A percentile compares a stretch with the other conserved stretches of the same genome.
Evolutionary conservation across 169 alveolate species (phyloP).

Genomic region (Cryptosporidium felis): DNA sequence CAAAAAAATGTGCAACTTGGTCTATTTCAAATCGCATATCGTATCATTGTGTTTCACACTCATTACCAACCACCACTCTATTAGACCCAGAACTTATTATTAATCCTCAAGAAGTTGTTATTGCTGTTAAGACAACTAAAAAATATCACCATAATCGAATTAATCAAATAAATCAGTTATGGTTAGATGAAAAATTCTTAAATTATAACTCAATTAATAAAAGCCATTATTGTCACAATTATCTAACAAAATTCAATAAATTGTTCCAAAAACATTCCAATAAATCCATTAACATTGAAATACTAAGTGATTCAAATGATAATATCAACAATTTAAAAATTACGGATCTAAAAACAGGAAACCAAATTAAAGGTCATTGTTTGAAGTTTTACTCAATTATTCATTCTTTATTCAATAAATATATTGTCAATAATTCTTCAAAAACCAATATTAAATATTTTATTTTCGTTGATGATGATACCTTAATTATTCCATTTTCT

Average conservation of each 20-base stretch:
- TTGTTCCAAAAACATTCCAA: neutral
- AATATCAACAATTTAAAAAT: neutral
- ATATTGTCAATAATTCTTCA: neutral
- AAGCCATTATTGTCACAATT: conserved; percentile 12
- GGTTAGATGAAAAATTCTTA: conserved; percentile 24
- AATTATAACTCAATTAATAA: conserved; percentile 5
- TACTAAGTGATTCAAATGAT: conserved; percentile 21
- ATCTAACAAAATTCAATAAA: neutral
- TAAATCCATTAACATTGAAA: conserved; percentile 7
- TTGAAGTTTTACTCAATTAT: conserved; percentile 23
- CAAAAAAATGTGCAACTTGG: conserved; percentile 54
- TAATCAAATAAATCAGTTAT: conserved; percentile 27
- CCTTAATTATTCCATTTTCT: conserved; percentile 33
- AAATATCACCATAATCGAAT: conserved; percentile 8
- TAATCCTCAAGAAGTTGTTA: conserved; percentile 48
- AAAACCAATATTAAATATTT: conserved; percentile 17
- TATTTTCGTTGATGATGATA: conserved; percentile 60
- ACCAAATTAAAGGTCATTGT: conserved; percentile 55
- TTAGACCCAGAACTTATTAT: neutral
- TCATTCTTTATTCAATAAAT: conserved; percentile 29
- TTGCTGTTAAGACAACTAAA: conserved; percentile 46
- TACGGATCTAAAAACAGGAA: conserved; percentile 27
- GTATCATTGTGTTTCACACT: conserved; percentile 8
- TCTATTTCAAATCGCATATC: conserved; percentile 51
- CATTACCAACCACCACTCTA: conserved; percentile 5